These are phyloP conservation scores for Penicillium desertorum DNA, from an alignment of 495 filamentous ascomycete genomes.

Conservation along the genomic window DNA sequence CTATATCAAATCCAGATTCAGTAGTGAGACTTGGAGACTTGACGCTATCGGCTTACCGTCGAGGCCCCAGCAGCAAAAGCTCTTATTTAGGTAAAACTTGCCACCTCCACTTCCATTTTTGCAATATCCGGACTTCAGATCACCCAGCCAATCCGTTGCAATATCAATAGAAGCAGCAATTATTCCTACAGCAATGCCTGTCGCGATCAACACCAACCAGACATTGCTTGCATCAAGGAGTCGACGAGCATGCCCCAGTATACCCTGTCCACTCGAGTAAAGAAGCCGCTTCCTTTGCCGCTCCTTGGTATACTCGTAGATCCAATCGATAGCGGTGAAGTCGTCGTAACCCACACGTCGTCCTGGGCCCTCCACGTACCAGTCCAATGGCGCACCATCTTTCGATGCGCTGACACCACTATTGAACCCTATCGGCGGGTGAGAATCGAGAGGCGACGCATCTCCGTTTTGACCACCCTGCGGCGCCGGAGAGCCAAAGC, in stretches of 20 bases:
- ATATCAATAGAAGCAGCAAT: constrained; percentile 89
- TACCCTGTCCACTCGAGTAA: constrained; percentile 63
- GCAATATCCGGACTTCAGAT: constrained; percentile 92
- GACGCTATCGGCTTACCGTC: constrained; percentile 52
- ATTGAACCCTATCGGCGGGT: constrained; percentile 34
- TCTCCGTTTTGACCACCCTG: constrained; percentile 33
- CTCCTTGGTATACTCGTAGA: constrained; percentile 98
- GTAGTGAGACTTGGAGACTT: not conserved
- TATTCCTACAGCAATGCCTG: constrained; percentile 76
- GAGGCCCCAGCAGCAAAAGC: constrained; percentile 91
- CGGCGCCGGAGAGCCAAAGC: constrained; percentile 22
- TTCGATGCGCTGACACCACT: constrained; percentile 51
- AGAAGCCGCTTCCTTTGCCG: constrained; percentile 79
- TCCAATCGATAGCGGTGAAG: constrained; percentile 98
- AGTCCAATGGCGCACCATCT: constrained; percentile 69
- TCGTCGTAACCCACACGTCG: constrained; percentile 93
- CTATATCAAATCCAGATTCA: constrained; percentile 30
- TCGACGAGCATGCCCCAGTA: constrained; percentile 70
- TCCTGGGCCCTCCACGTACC: constrained; percentile 90
- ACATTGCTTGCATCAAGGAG: constrained; percentile 83
- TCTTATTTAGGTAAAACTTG: constrained; percentile 83
- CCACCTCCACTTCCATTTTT: constrained; percentile 70
- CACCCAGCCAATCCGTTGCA: constrained; percentile 90
- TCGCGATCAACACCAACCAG: constrained; percentile 81
- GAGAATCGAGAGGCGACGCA: constrained; percentile 25